Base-by-base conservation (phyloP, 192 early-diverging fungal genomes). In the Lunasporangiospora selenospora region DNA sequence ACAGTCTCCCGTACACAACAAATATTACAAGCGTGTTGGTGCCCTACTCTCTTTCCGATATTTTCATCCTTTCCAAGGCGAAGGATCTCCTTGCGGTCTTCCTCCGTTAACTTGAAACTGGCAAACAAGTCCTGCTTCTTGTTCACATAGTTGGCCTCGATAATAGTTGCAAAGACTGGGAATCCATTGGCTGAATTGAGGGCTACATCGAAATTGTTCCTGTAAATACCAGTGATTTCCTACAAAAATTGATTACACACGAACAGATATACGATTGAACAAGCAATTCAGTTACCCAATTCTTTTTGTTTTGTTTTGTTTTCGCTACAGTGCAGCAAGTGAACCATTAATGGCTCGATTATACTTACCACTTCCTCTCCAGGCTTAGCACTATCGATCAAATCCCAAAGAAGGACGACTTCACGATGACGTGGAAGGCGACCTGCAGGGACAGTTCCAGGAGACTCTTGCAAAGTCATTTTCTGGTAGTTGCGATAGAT, bases 401-500 rank as follows among this genome's bases (percentile, higher is more conserved):
- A 81, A 77, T 99, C 97, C 90, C 95, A 94, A 27, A 99, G 81
- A 53, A 94, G 81, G 42, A 99, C 91, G 6, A 99, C 90, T 36
- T 98, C 97, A 48, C 95, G 90, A 71, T 90, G 89, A 27, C 97
- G 91, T 29, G 97, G 97, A 46, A 99, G 79, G 43, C 95, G 90
- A 66, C 97, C 97, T 0, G 95, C 89, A 1, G 94, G 95, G 12
- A 99, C 95, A 0, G 94, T 91, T 2, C 97, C 97, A 21, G 97
- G 97, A 2, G 88, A 90, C 75, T 99, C 97, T 70, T 99, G 97
- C 42, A 99, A 75, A 0, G 97, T 97, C 66, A 99, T 76, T 13
- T 92, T 88, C 83, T 99, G 97, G 80, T 97, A 99, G 69, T 99
- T 96, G 62, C 97, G 86, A 73, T 99, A 99, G 3, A 98, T 85